phyloP scores from a whole-genome alignment of 768 basidiomycete species.

The Pisolithus albus region DNA sequence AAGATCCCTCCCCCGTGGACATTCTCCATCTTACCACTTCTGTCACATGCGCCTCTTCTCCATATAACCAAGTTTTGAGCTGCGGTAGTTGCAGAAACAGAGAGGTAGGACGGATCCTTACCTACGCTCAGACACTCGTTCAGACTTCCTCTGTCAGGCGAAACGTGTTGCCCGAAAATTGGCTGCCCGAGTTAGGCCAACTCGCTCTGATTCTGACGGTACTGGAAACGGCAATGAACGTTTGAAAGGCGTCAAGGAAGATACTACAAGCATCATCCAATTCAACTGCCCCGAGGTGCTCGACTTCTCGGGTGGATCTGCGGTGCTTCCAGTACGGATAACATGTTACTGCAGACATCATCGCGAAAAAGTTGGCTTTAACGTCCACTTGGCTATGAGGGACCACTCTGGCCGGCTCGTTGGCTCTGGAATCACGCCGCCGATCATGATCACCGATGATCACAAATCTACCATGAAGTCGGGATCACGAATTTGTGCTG shows the following conservation, averaged over 20 bases:
- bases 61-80: constrained; percentile 67
- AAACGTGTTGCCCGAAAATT: constrained; percentile 88
- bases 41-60: constrained; percentile 77
- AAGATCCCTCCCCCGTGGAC: constrained; percentile 64
- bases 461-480: constrained; percentile 70
- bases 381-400: constrained; percentile 80
- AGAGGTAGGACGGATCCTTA: constrained; percentile 47
- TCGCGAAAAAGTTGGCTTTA: constrained; percentile 93
- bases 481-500: constrained; percentile 26
- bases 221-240: constrained; percentile 49
- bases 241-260: constrained; percentile 42
- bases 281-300: constrained; percentile 92
- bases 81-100: constrained; percentile 86
- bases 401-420: constrained; percentile 75
- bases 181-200: constrained; percentile 74
- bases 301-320: constrained; percentile 82
- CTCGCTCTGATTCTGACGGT: constrained; percentile 69
- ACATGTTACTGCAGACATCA: constrained; percentile 99
- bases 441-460: constrained; percentile 99
- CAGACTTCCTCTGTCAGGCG: constrained; percentile 41
- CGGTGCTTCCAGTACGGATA: constrained; percentile 86
- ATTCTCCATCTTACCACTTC: constrained; percentile 65
- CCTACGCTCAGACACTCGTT: constrained; percentile 4
- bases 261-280: constrained; percentile 81
- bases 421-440: constrained; percentile 73